Base-by-base conservation (phyloP, 2,329 filamentous ascomycete genomes). In the Cordyceps cicadae region DNA sequence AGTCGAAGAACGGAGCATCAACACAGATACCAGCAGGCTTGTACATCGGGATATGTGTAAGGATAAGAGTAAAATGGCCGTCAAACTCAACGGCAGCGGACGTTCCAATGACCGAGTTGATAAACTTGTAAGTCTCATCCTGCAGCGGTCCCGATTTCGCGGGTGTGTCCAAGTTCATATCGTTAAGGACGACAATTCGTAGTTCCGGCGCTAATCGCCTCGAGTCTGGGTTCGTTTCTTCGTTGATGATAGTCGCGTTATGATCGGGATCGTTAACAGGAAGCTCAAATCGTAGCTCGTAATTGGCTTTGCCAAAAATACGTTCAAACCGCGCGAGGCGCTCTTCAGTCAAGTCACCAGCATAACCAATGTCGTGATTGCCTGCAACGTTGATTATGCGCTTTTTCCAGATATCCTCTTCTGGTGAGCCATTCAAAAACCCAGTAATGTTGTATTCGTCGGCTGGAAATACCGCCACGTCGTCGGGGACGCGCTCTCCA, bases 351-450 rank as follows among this genome's bases (percentile, higher is more conserved):
- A 97, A 81, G 72, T 99, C 94, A 3, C 94, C 94, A 0, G 92
- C 91, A 71, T 99, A 99, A 39, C 94, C 94, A 69, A 99, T 87
- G 72, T 99, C 94, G 71, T 99, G 94, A 70, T 99, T 99, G 1
- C 94, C 94, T 0, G 87, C 92, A 29, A 97, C 85, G 66, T 96
- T 95, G 71, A 99, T 91, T 64, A 97, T 80, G 60, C 88, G 83
- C 46, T 78, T 81, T n/a, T 79, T 74, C 94, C 94, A 97, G 2
- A 74, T 72, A 6, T 77, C 74, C 7, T 76, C 75, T 54, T 78
- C 71, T 8, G 76, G 69, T 6, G 71, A 72, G 1, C 71, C 75
- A 45, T 78, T 77, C 4, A 86, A 70, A 24, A 79, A 73, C 3
- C 81, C 81, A 0, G 80, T 71, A 6, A 84, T 66, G 1, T 78